Percentiles rank a stretch among this genome's conserved stretches.
phyloP scores from a whole-genome alignment of 139 green algal genomes.

The Tetradesmus lagerheimii region DNA sequence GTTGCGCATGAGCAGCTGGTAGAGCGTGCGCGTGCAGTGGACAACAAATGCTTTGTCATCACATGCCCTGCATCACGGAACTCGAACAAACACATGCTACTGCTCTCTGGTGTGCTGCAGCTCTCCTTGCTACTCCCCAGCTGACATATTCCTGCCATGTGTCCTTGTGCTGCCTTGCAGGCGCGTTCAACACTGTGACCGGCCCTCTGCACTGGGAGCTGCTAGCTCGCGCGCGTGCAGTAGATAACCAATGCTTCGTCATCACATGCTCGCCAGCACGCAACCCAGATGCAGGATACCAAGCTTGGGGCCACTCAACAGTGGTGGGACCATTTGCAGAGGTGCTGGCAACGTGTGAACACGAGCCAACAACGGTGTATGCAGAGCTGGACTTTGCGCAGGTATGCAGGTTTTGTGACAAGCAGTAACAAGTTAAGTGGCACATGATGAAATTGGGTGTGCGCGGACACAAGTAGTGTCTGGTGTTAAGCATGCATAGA shows the following conservation, averaged over 20 bases:
- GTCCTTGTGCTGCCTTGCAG: too few relatives aligned
- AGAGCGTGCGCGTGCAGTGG: too few relatives aligned
- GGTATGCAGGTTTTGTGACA: constrained; percentile 30
- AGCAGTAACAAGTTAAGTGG: constrained; percentile 39
- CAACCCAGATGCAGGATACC: constrained; percentile 70
- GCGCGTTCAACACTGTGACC: constrained; percentile 94
- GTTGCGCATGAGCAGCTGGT: too few relatives aligned
- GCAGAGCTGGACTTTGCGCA: constrained; percentile 80
- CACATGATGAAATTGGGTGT: too few relatives aligned
- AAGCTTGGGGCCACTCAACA: constrained; percentile 88
- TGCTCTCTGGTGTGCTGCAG: too few relatives aligned
- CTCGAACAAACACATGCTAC: too few relatives aligned
- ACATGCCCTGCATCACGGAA: too few relatives aligned
- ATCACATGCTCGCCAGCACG: constrained; percentile 91
- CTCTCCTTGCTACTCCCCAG: too few relatives aligned
- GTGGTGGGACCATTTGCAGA: constrained; percentile 84
- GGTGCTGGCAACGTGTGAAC: constrained; percentile 78
- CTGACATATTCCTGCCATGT: too few relatives aligned
- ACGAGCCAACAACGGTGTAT: constrained; percentile 62
- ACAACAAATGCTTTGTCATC: too few relatives aligned
- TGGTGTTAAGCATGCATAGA: too few relatives aligned
- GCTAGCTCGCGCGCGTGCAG: constrained; percentile 86
- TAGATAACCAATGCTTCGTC: constrained; percentile 97
- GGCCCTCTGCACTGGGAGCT: constrained; percentile 98
- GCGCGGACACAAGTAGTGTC: too few relatives aligned